These are phyloP conservation scores for Halocafeteria seosinensis DNA, from an alignment of 108 stramenopile genomes.

Conservation along the genomic window DNA sequence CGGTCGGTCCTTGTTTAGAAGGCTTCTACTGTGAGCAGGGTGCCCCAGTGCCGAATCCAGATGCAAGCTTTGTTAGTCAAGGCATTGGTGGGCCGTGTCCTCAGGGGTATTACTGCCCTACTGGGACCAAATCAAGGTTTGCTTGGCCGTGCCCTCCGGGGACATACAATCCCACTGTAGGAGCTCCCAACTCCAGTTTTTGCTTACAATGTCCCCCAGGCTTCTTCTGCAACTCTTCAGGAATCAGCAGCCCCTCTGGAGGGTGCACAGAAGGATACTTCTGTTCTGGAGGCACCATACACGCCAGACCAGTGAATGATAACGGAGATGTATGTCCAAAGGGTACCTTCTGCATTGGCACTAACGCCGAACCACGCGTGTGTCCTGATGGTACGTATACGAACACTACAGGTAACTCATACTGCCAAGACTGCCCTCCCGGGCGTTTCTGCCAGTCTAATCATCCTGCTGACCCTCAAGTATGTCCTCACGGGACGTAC, in stretches of 20 bases:
- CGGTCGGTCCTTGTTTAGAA: conserved; percentile 12
- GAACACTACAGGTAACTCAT: too few species aligned
- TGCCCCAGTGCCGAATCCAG: not conserved
- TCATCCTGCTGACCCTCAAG: too few species aligned
- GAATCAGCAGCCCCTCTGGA: conserved; percentile 3
- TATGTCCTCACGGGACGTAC: too few species aligned
- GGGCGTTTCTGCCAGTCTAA: too few species aligned
- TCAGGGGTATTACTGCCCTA: conserved; percentile 20
- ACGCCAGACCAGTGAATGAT: not conserved
- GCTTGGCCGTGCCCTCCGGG: conserved; percentile 13
- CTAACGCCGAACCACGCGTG: not conserved
- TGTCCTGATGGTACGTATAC: conserved; percentile 13
- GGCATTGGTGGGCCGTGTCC: not conserved
- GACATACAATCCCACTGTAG: conserved; percentile 1
- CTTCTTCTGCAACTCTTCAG: conserved; percentile 15
- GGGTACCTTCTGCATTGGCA: conserved; percentile 31
- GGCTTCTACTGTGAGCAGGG: conserved; percentile 22
- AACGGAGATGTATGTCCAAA: conserved; percentile 10
- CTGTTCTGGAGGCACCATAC: not conserved
- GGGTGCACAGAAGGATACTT: conserved; percentile 6
- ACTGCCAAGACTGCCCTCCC: too few species aligned
- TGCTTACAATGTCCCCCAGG: conserved; percentile 27
- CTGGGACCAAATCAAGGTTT: conserved; percentile 1
- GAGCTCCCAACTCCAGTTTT: conserved; percentile 6
- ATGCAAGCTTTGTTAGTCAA: too few species aligned